A percentile compares a stretch with the other conserved stretches of the same genome.
phyloP scores from a whole-genome alignment of 208 protist species.

The Crithidia mellificae region DNA sequence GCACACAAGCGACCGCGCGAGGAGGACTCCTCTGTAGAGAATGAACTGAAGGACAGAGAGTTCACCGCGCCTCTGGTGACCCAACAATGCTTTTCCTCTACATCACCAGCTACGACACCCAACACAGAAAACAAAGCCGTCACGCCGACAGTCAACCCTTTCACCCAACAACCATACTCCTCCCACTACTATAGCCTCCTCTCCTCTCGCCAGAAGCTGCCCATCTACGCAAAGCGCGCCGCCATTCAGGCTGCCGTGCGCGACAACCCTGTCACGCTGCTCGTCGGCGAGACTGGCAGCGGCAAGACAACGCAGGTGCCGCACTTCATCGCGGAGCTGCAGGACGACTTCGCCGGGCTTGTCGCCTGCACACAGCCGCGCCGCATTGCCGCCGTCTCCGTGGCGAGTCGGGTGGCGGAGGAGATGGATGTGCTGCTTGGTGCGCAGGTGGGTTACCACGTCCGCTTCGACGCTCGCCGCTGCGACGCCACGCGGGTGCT shows the following conservation, averaged over 20 bases:
- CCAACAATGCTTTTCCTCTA: background rate
- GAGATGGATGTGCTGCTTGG: conserved; percentile 92
- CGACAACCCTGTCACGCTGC: conserved; percentile 75
- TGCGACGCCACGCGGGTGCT: conserved; percentile 94
- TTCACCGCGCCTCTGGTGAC: background rate
- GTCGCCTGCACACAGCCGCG: conserved; percentile 95
- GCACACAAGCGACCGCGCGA: conserved; percentile 9
- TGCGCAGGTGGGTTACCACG: conserved; percentile 96
- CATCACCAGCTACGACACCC: too few relatives aligned
- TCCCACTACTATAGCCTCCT: conserved; percentile 52
- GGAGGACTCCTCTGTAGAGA: too few relatives aligned
- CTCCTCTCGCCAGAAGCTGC: conserved; percentile 47
- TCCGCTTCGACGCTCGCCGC: conserved; percentile 96
- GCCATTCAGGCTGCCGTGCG: conserved; percentile 73
- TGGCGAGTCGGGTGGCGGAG: conserved; percentile 97
- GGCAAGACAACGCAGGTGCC: conserved; percentile 93
- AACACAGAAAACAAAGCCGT: background rate
- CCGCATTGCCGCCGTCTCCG: conserved; percentile 96
- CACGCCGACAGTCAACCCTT: conserved; percentile 27
- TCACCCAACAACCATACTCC: conserved; percentile 56
- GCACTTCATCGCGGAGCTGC: conserved; percentile 91
- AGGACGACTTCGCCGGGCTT: conserved; percentile 52
- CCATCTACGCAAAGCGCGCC: conserved; percentile 57
- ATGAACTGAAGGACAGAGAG: too few relatives aligned
- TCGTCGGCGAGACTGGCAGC: conserved; percentile 89